Conservation (phyloP, 371 early-diverging fungal genomes). For the Mortierella sp. region DNA sequence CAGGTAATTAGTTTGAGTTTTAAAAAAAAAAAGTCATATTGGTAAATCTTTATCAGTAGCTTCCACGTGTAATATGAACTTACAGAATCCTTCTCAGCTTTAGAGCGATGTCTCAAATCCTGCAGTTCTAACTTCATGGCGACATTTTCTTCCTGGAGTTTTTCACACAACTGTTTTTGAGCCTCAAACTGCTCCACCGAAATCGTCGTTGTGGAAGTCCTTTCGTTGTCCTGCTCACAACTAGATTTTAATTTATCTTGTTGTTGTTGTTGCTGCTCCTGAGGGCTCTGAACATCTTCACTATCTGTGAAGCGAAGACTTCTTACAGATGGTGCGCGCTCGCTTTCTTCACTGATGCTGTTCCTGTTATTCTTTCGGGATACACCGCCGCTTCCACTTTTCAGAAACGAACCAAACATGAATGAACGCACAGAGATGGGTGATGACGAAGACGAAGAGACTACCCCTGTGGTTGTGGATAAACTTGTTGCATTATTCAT, state of each 20-base stretch:
- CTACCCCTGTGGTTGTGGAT: slow-evolving; percentile 2
- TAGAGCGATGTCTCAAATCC: slow-evolving; percentile 28
- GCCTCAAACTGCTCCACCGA: slow-evolving; percentile 20
- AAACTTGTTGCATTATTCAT: neutral
- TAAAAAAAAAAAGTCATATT: neutral
- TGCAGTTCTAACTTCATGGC: slow-evolving; percentile 35
- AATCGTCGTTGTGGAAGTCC: neutral
- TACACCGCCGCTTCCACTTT: neutral
- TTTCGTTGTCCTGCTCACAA: neutral
- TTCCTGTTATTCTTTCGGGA: slow-evolving; percentile 13
- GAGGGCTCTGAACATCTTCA: neutral
- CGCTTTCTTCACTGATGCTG: slow-evolving; percentile 5
- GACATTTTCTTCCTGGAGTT: slow-evolving; percentile 36
- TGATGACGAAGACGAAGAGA: neutral
- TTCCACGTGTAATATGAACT: neutral
- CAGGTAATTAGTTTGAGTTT: too few relatives aligned
- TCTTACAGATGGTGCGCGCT: neutral
- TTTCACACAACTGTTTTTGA: slow-evolving; percentile 32
- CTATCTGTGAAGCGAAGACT: neutral
- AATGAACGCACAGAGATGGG: slow-evolving; percentile 20
- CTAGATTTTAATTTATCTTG: slow-evolving; percentile 1
- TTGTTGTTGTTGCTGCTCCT: slow-evolving; percentile 15
- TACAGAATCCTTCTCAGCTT: slow-evolving; percentile 45
- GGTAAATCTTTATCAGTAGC: neutral
- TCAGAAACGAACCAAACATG: slow-evolving; percentile 26